phyloP scores from a whole-genome alignment of 306 rosid genomes.

The Sicyos baderoa region DNA sequence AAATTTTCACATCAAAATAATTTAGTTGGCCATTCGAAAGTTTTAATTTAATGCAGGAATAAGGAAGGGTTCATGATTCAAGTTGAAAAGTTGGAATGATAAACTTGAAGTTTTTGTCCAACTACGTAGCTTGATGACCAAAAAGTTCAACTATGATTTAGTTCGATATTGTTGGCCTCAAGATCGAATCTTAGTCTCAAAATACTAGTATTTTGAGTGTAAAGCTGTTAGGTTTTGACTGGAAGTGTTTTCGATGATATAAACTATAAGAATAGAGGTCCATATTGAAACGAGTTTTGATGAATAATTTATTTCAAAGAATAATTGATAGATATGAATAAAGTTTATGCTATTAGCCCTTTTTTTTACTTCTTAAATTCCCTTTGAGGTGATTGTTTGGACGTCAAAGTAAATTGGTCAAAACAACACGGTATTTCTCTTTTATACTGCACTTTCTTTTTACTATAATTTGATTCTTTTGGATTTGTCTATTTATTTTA shows the following conservation, averaged over 20 bases:
- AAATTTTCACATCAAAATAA: neutral
- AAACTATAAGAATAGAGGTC: neutral
- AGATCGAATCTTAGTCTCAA: no score
- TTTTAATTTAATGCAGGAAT: neutral
- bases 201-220: no score
- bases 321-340: neutral
- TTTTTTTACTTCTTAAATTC: neutral
- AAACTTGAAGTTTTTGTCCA: neutral
- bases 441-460: neutral
- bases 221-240: neutral
- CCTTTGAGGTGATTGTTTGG: neutral
- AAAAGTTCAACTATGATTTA: no score
- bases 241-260: neutral
- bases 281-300: neutral
- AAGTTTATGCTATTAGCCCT: neutral
- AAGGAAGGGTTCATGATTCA: neutral
- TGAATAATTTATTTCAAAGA: neutral
- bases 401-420: neutral
- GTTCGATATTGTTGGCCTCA: no score
- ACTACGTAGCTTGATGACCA: no score
- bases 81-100: neutral
- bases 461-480: neutral
- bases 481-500: neutral
- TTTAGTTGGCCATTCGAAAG: neutral
- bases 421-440: neutral